Evolutionary conservation across 129 eudicot species (phyloP), one percentile per base, ranked within the genome.

Genomic region (Kitagawia praeruptora): DNA sequence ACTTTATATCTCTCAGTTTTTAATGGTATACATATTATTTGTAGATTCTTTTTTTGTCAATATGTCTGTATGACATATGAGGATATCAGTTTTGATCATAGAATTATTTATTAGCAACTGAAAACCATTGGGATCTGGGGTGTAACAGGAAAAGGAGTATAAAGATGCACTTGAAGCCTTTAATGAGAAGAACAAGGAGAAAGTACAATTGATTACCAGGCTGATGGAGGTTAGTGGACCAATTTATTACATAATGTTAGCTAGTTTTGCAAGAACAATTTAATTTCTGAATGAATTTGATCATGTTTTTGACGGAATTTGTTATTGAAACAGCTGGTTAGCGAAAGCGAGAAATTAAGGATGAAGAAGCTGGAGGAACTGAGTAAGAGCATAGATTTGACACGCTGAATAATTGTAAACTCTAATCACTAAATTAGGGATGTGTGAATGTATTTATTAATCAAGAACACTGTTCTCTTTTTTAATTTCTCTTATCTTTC

Each of bases 311-410:
- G 25, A n/a, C 25, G 7, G 4, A 25, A 25, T 28, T 28, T 64
- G 6, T 63, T 27, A 1, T 6, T 89, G 84, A 85, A 87, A 83
- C 96, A 95, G 98, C 88, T 95, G 90, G 98, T 95, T 47, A 86
- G 96, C 78, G 98, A 95, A 78, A 95, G 98, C 77, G 98, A 95
- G 93, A 89, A 86, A 78, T 67, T 90, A 89, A 95, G 98, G 96
- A 88, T 95, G 96, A 95, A 92, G 92, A 95, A 92, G 80, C 87
- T 95, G 88, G 98, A 92, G 56, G 98, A 95, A 79, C 87, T 95
- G 87, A 95, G 97, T 93, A 95, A 92, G 90, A 92, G 95, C 84
- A 81, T 95, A 67, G 98, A 95, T 82, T 77, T 93, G 19, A 75
- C 86, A 78, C 96, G 81, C 85, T 89, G 80, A 86, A 74, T 82